Conservation (phyloP, 1,284 basidiomycete species). For the Golubevia sp. region DNA sequence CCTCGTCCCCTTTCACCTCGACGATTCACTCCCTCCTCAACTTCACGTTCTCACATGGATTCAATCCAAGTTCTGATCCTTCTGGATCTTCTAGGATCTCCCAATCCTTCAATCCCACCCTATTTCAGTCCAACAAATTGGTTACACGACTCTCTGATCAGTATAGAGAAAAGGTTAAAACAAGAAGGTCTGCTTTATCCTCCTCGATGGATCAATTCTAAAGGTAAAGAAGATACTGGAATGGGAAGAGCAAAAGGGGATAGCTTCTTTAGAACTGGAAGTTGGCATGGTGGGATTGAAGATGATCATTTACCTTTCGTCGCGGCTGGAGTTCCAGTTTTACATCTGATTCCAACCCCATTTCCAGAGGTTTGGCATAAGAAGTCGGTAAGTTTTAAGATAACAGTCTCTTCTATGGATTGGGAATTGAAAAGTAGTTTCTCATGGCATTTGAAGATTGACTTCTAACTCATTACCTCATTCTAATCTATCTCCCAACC, state of each 20-base stretch:
- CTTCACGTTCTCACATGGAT: conserved; percentile 22
- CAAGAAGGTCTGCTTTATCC: conserved; percentile 24
- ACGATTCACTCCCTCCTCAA: conserved; percentile 12
- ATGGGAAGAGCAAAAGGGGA: background rate
- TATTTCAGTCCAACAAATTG: conserved; percentile 44
- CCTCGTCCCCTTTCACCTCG: background rate
- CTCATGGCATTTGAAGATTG: too few relatives aligned
- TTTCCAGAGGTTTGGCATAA: conserved; percentile 94
- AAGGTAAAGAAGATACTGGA: background rate
- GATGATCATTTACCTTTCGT: conserved; percentile 97
- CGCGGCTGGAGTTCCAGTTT: conserved; percentile 77
- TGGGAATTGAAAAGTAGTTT: background rate
- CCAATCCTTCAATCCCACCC: conserved; percentile 30
- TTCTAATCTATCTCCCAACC: background rate
- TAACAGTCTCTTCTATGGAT: too few relatives aligned
- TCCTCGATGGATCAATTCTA: too few relatives aligned
- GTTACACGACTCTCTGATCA: conserved; percentile 27
- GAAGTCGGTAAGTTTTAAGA: conserved; percentile 67
- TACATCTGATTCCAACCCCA: conserved; percentile 87
- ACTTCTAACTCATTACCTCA: background rate
- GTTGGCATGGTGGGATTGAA: conserved; percentile 73
- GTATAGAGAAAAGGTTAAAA: conserved; percentile 30
- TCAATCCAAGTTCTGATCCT: conserved; percentile 53
- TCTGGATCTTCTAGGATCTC: conserved; percentile 50
- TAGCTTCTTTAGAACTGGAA: background rate